Evolutionary conservation across 192 early-diverging fungal species (phyloP), one percentile per base, ranked within the genome.

Genomic region (Mortierella alpina): DNA sequence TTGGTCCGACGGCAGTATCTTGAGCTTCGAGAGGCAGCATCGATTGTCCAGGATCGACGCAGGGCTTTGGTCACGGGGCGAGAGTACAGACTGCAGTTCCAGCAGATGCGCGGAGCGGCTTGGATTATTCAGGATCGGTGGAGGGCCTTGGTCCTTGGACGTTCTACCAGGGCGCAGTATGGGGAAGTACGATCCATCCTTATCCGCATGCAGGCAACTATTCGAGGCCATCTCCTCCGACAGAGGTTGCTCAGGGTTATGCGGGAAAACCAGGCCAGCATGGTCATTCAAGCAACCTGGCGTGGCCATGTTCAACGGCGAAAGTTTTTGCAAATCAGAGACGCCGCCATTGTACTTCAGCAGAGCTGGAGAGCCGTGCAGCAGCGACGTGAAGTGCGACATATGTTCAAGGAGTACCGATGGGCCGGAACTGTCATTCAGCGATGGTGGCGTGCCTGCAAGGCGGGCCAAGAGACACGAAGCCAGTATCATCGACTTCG

Each of bases 201-300:
- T 22, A 63, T 79, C 17, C 13, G 44, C 6, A 17, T 79, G 0
- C 76, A 79, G 53, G 76, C 76, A 13, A 31, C 69, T 2, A 59
- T 67, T 20, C 76, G 76, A 0, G 76, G 76, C 22, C 51, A 59
- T 22, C 44, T 79, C 22, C 76, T 79, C 52, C 76, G 76, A 8
- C 69, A 79, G 48, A 31, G 76, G 23, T 50, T 79, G 41, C 54
- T 66, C 39, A 23, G 57, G 18, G 68, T 72, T 5, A 66, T 72
- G 68, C 68, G 52, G 45, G 68, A 71, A 65, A 72, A 71, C 11
- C 57, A 72, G 58, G 76, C 76, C 9, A 22, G 55, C 41, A 51
- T 72, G 68, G 46, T 15, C 5, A 79, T 79, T 23, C 76, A 79
- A 13, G 69, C 76, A 5, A 52, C 64, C 12, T 79, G 76, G 81